These are phyloP conservation scores for Coemansia sp. DNA, from an alignment of 192 early-diverging fungal species.

Conservation along the genomic window DNA sequence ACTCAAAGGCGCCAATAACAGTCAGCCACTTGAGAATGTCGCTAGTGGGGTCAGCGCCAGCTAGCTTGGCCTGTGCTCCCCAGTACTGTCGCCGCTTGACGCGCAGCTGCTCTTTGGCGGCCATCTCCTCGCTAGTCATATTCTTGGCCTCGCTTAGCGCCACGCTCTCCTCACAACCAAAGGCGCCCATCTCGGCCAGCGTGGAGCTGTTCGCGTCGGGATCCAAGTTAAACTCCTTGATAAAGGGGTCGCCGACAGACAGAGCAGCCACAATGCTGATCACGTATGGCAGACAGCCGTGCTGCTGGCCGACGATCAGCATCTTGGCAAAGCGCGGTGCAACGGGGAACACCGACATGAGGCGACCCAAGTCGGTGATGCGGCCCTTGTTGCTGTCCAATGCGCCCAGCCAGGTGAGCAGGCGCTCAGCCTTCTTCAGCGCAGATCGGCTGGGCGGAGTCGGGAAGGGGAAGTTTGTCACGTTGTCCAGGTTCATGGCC, in stretches of 20 bases:
- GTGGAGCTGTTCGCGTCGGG: conserved; percentile 27
- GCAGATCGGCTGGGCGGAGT: conserved; percentile 80
- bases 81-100: conserved; percentile 66
- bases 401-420: conserved; percentile 76
- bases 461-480: conserved; percentile 96
- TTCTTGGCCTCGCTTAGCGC: conserved; percentile 56
- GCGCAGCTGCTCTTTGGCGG: conserved; percentile 60
- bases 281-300: conserved; percentile 79
- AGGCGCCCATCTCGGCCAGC: conserved; percentile 50
- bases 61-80: conserved; percentile 60
- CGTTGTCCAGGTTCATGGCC: conserved; percentile 92
- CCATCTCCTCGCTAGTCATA: conserved; percentile 59
- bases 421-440: conserved; percentile 76
- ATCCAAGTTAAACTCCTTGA: conserved; percentile 69
- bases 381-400: conserved; percentile 58
- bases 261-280: conserved; percentile 90
- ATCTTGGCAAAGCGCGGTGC: conserved; percentile 79
- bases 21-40: conserved; percentile 84
- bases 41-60: conserved; percentile 67
- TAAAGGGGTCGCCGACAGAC: conserved; percentile 92
- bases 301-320: conserved; percentile 86
- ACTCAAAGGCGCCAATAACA: conserved; percentile 88
- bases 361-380: conserved; percentile 80
- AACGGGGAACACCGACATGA: conserved; percentile 90
- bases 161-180: conserved; percentile 30